Conservation (phyloP, 2,329 filamentous ascomycete genomes). For the Anthostomella pinea region DNA sequence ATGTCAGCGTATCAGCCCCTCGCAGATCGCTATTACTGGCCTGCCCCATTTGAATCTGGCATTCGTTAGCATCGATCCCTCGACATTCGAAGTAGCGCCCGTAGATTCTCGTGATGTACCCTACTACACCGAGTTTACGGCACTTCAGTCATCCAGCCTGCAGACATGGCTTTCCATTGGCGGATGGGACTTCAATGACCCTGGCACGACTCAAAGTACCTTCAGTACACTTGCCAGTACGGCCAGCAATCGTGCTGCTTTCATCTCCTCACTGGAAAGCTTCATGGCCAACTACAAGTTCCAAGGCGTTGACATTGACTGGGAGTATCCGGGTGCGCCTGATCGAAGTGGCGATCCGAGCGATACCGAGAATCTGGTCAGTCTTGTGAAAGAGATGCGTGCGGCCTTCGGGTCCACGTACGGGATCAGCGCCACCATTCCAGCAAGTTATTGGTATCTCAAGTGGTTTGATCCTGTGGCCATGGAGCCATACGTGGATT, state of each 20-base stretch:
- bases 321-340: conserved; percentile 41
- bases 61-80: conserved; percentile 36
- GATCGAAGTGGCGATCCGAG: conserved; percentile 34
- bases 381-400: conserved; percentile 35
- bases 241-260: conserved; percentile 28
- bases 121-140: conserved; percentile 30
- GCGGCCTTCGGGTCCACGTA: conserved; percentile 34
- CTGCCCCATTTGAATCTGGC: conserved; percentile 14
- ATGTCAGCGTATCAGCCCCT: conserved; percentile 10
- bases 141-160: conserved; percentile 30
- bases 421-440: conserved; percentile 39
- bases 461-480: conserved; percentile 34
- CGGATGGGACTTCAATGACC: conserved; percentile 41
- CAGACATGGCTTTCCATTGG: conserved; percentile 39
- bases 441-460: conserved; percentile 38
- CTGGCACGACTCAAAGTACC: conserved; percentile 24
- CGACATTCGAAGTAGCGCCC: conserved; percentile 22
- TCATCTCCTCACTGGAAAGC: conserved; percentile 34
- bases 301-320: conserved; percentile 44
- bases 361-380: conserved; percentile 38
- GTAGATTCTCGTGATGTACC: conserved; percentile 4
- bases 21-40: conserved; percentile 10
- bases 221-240: conserved; percentile 27
- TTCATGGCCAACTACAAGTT: conserved; percentile 38
- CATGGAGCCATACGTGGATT: conserved; percentile 39